A percentile compares a stretch with the other conserved stretches of the same genome.
phyloP scores from a whole-genome alignment of 768 basidiomycete species.

The Gymnopilus junonius region DNA sequence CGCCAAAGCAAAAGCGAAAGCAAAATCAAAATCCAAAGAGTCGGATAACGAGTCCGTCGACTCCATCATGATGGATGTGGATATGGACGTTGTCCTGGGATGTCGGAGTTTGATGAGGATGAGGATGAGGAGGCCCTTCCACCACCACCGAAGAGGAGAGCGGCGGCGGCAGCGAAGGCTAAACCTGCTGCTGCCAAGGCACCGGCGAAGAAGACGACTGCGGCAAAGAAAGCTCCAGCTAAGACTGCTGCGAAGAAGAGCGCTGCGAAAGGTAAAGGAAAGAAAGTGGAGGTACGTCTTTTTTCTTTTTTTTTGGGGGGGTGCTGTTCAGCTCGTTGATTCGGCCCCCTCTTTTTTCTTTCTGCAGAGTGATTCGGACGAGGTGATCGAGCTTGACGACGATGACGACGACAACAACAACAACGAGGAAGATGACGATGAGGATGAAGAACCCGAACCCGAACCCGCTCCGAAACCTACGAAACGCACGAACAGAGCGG shows the following conservation, averaged over 20 bases:
- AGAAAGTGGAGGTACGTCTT: constrained; percentile 19
- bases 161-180: constrained; percentile 31
- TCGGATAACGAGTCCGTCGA: constrained; percentile 61
- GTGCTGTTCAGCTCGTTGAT: background rate
- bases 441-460: constrained; percentile 46
- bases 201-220: constrained; percentile 39
- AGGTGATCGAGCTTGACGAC: constrained; percentile 56
- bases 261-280: constrained; percentile 21
- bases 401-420: constrained; percentile 61
- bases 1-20: constrained; percentile 53
- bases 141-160: constrained; percentile 50
- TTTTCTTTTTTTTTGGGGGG: background rate
- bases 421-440: constrained; percentile 57
- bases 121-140: constrained; percentile 50
- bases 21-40: constrained; percentile 54
- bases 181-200: constrained; percentile 33
- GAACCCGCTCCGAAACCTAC: constrained; percentile 43
- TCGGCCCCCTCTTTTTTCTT: background rate
- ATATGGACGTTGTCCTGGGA: constrained; percentile 39
- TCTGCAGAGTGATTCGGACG: constrained; percentile 47
- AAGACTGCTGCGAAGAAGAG: too few species aligned
- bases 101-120: constrained; percentile 56
- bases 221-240: constrained; percentile 37
- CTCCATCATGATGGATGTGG: constrained; percentile 82
- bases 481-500: constrained; percentile 67